These are phyloP conservation scores for Wickerhamiella occidentalis DNA, from an alignment of 805 yeast species.

Conservation along the genomic window DNA sequence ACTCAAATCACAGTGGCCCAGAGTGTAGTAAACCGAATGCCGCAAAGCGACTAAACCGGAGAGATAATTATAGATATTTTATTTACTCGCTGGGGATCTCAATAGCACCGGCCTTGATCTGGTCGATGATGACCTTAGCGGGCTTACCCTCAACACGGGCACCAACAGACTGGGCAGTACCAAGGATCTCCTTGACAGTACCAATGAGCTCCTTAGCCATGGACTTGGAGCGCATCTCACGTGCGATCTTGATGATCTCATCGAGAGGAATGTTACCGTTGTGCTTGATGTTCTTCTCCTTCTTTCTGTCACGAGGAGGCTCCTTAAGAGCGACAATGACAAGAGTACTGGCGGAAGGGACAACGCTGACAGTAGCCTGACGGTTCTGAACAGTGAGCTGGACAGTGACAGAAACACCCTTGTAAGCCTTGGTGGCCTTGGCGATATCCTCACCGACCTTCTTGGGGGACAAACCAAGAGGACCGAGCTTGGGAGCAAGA, in stretches of 20 bases:
- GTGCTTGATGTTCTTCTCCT: constrained; percentile 99
- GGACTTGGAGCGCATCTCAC: constrained; percentile 94
- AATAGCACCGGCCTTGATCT: constrained; percentile 96
- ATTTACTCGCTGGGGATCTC: constrained; percentile 38
- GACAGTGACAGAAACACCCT: constrained; percentile 98
- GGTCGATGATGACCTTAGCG: constrained; percentile 98
- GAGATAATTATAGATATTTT: constrained; percentile 11
- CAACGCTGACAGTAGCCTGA: constrained; percentile 98
- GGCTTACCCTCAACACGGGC: constrained; percentile 99
- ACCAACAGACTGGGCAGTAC: constrained; percentile 99
- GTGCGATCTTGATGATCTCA: constrained; percentile 93
- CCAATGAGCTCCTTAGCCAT: constrained; percentile 96
- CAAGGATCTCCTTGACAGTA: constrained; percentile 96
- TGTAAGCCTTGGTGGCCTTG: constrained; percentile 97
- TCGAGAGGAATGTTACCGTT: constrained; percentile 96
- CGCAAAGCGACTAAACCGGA: constrained; percentile 11
- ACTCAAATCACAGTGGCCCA: constrained; percentile 42
- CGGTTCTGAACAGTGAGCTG: constrained; percentile 99
- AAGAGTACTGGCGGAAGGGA: constrained; percentile 97
- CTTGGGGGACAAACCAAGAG: constrained; percentile 99
- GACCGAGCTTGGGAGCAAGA: constrained; percentile 99
- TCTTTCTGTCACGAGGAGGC: constrained; percentile 99
- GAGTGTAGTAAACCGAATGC: constrained; percentile 74
- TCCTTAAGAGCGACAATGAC: constrained; percentile 99
- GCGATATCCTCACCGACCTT: constrained; percentile 99